Evolutionary conservation across 306 rosid species (phyloP).

Genomic region (Benincasa hispida): DNA sequence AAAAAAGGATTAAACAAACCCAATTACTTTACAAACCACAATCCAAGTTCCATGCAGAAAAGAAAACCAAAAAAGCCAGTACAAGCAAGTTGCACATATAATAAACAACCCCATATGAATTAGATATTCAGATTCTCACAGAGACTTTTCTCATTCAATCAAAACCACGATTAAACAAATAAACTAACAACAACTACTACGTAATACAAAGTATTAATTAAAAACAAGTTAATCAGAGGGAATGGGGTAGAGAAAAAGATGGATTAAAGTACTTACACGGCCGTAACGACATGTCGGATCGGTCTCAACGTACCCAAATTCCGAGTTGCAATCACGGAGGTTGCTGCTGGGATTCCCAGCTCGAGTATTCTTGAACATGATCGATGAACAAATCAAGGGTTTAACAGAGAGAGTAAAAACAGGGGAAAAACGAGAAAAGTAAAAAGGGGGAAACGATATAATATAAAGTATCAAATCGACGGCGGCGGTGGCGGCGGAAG

Average conservation of each 20-base stretch:
- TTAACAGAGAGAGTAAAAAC: not conserved
- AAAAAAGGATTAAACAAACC: not conserved
- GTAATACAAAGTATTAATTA: not conserved
- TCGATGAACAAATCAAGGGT: not conserved
- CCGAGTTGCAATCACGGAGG: not conserved
- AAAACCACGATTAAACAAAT: not conserved
- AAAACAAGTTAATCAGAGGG: not conserved
- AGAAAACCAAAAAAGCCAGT: not conserved
- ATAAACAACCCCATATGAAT: not conserved
- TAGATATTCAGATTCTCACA: not conserved
- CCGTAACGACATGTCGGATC: conserved; percentile 77
- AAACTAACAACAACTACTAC: not conserved
- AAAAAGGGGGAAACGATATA: not conserved
- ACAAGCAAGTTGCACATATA: conserved; percentile 1
- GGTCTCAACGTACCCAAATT: conserved; percentile 39
- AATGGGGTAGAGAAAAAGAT: not conserved
- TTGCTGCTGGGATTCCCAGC: conserved; percentile 14
- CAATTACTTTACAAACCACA: not conserved
- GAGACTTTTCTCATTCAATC: not conserved
- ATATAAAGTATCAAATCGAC: not conserved
- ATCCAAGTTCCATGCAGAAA: not conserved
- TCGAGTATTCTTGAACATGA: conserved; percentile 27
- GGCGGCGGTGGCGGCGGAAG: not conserved
- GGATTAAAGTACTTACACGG: conserved; percentile 33
- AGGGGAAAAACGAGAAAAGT: not conserved